These are phyloP conservation scores for Oryza glumipatula DNA, from an alignment of 176 grass and related monocot species.

Conservation along the genomic window DNA sequence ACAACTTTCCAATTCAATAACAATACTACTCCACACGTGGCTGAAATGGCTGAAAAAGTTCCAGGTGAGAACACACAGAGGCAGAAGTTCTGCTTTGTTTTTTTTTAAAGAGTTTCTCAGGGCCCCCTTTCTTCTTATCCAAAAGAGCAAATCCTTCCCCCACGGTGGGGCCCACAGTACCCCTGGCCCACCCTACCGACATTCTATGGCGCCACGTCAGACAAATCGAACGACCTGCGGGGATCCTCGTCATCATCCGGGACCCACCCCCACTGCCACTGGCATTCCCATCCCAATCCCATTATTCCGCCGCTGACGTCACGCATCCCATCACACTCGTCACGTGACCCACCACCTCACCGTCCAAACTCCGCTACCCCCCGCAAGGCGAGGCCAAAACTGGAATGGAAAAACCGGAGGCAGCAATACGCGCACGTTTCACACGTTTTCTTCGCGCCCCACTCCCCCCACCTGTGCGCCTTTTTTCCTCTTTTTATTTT, in stretches of 20 bases:
- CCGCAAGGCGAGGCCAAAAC: not conserved
- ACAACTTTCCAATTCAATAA: no score
- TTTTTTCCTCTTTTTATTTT: not conserved
- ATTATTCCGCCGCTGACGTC: constrained; percentile 7
- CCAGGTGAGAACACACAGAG: not conserved
- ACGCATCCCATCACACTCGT: not conserved
- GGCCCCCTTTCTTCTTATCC: not conserved
- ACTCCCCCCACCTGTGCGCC: not conserved
- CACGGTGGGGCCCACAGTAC: not conserved
- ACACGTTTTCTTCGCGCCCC: constrained; percentile 23
- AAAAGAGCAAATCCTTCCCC: not conserved
- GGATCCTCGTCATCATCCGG: not conserved
- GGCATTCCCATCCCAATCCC: not conserved
- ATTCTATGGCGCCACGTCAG: not conserved
- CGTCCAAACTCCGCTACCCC: constrained; percentile 16
- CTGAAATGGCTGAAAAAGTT: no score
- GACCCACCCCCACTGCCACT: no score
- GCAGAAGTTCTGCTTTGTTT: no score
- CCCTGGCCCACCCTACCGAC: constrained; percentile 4
- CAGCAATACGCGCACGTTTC: constrained; percentile 35
- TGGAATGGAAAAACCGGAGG: constrained; percentile 7
- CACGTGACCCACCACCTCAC: constrained; percentile 24
- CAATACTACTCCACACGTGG: no score
- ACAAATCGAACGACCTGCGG: not conserved
- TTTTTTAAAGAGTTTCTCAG: no score